A percentile compares a stretch with the other conserved stretches of the same genome.
Evolutionary conservation across 345 rosid genomes (phyloP).

Genomic region (Citrus trifoliata): DNA sequence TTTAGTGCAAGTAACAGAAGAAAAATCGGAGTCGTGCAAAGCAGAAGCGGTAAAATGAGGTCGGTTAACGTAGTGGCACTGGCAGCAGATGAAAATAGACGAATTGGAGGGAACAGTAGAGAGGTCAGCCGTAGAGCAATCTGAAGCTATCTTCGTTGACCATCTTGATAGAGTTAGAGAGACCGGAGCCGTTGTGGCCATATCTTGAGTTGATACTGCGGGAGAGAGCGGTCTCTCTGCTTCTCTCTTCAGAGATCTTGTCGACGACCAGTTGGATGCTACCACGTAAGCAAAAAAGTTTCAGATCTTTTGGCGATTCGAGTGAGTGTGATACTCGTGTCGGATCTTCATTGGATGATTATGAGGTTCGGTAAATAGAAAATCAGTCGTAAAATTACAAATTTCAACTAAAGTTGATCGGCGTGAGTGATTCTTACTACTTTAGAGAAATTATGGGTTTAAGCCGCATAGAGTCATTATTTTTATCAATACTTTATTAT

Average conservation of each 20-base stretch:
- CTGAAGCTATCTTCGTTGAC: neutral
- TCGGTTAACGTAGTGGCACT: neutral
- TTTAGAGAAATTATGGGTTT: too few species aligned
- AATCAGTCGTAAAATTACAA: too few species aligned
- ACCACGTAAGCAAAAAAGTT: neutral
- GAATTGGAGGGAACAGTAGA: neutral
- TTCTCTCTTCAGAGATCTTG: neutral
- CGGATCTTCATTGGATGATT: neutral
- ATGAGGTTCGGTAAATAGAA: neutral
- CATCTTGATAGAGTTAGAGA: conserved; percentile 8
- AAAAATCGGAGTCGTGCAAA: neutral
- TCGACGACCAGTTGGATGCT: neutral
- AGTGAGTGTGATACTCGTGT: neutral
- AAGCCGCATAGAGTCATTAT: accelerated
- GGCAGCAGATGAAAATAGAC: neutral
- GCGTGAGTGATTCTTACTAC: accelerated
- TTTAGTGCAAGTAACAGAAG: neutral
- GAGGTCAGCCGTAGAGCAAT: conserved; percentile 3
- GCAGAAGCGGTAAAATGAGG: conserved; percentile 3
- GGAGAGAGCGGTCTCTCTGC: too few species aligned
- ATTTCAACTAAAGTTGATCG: accelerated
- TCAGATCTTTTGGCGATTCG: neutral
- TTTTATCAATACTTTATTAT: accelerated
- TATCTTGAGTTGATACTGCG: neutral
- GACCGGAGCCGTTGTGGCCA: conserved; percentile 14